Evolutionary conservation across 1,139 yeast species (phyloP), one percentile per base, ranked within the genome.

Genomic region (Blastobotrys malaysiensis): DNA sequence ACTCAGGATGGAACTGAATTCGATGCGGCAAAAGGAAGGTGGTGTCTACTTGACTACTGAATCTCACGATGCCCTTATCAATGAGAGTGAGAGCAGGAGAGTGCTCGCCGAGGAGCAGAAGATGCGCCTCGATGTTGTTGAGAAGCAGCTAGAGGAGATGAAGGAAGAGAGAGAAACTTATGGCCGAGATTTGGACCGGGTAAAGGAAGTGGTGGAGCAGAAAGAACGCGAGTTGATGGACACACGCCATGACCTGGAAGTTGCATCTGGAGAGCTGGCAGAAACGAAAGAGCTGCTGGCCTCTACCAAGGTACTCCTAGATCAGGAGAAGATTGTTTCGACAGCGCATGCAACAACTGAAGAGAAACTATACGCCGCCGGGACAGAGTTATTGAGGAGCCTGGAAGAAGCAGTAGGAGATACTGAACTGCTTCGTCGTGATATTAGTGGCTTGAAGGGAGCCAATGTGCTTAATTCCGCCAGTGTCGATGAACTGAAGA

Each of bases 11-110:
- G 87, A 88, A 63, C 72, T 87, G 54, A 70, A 73, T 47, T 85
- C 90, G 0, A 76, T 88, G 0, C 72, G 88, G 56, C 75, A 73
- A 55, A 84, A 82, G 62, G 80, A 78, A 61, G 86, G 86, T n/a
- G n/a, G n/a, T 2, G 75, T 82, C 16, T 82, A 75, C 63, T 67
- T 82, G 59, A 75, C 81, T 36, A 75, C 73, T 46, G 76, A 71
- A 18, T 78, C 77, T 52, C 75, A 78, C 64, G 69, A 70, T 18
- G 60, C 65, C 22, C 62, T 80, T 45, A 64, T 73, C 2, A 76
- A 73, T n/a, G 75, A 74, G 55, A 71, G 69, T 59, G 77, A 73
- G 63, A 76, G 75, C 63, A 67, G 75, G 39, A 62, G 70, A 43
- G 68, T 73, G 4, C 67, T 69, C 50, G 68, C 73, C 7, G 73